These are phyloP conservation scores for Boletus pseudo-olivaceus DNA, from an alignment of 768 basidiomycete species.

Conservation along the genomic window DNA sequence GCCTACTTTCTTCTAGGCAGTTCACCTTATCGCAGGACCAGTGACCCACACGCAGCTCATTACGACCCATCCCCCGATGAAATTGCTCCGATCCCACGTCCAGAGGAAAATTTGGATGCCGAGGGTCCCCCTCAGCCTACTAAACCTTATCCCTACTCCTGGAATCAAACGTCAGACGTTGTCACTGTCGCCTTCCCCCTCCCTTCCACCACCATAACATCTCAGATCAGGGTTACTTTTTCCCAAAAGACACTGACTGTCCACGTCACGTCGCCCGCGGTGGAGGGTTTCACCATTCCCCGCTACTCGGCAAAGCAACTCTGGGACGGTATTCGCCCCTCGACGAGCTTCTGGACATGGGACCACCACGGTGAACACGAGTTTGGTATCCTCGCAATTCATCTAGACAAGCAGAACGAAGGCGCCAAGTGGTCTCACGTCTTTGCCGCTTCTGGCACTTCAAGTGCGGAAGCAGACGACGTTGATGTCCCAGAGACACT, in stretches of 20 bases:
- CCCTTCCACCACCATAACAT: constrained; percentile 63
- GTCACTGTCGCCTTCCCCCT: constrained; percentile 82
- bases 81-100: constrained; percentile 63
- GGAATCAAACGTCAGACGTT: constrained; percentile 85
- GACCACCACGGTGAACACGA: constrained; percentile 69
- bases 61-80: constrained; percentile 67
- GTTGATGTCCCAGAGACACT: constrained; percentile 84
- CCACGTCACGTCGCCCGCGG: constrained; percentile 42
- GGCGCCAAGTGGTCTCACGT: constrained; percentile 85
- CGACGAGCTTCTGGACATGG: constrained; percentile 92
- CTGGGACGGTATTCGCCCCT: constrained; percentile 78
- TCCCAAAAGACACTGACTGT: constrained; percentile 62
- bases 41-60: constrained; percentile 27
- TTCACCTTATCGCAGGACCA: constrained; percentile 48
- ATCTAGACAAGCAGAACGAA: constrained; percentile 83
- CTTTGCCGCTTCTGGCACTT: constrained; percentile 54
- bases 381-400: constrained; percentile 72
- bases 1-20: constrained; percentile 59
- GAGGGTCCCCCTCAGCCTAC: constrained; percentile 29
- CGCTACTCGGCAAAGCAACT: constrained; percentile 58
- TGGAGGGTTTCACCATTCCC: constrained; percentile 42
- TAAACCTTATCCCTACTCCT: constrained; percentile 82
- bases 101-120: constrained; percentile 52
- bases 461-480: constrained; percentile 38
- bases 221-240: constrained; percentile 65